Evolutionary conservation across 2,329 filamentous ascomycete species (phyloP).

Genomic region (Fulvia fulva): DNA sequence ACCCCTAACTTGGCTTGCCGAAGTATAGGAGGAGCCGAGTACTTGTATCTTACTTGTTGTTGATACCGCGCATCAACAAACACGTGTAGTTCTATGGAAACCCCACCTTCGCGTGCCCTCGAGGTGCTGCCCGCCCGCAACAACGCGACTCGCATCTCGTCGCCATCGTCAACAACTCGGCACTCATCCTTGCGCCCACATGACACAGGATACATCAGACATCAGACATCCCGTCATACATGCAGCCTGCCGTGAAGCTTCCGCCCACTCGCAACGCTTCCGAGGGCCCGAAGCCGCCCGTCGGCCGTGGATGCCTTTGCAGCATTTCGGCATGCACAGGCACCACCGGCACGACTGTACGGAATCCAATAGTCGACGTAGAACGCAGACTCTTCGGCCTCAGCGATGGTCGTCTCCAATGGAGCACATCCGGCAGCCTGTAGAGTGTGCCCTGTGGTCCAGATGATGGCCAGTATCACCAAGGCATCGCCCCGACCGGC

Average conservation of each 20-base stretch:
- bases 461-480: background rate
- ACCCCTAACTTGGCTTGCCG: background rate
- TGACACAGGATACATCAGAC: too few relatives aligned
- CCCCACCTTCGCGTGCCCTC: background rate
- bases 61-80: background rate
- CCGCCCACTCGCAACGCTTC: background rate
- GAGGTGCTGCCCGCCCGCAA: background rate
- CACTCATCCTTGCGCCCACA: background rate
- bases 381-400: background rate
- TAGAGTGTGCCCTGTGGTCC: background rate
- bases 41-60: background rate
- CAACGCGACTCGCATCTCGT: background rate
- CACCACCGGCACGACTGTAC: too few relatives aligned
- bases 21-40: background rate
- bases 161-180: background rate
- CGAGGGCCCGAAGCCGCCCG: background rate
- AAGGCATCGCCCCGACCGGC: background rate
- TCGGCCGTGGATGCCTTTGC: too few relatives aligned
- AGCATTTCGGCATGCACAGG: too few relatives aligned
- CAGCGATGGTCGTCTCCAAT: conserved; percentile 3
- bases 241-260: background rate
- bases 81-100: too few relatives aligned
- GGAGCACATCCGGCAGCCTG: conserved; percentile 1
- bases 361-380: too few relatives aligned
- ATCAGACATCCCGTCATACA: too few relatives aligned